Base-by-base conservation (phyloP, 108 stramenopile genomes). In the Cyclostephanos invisitatus region DNA sequence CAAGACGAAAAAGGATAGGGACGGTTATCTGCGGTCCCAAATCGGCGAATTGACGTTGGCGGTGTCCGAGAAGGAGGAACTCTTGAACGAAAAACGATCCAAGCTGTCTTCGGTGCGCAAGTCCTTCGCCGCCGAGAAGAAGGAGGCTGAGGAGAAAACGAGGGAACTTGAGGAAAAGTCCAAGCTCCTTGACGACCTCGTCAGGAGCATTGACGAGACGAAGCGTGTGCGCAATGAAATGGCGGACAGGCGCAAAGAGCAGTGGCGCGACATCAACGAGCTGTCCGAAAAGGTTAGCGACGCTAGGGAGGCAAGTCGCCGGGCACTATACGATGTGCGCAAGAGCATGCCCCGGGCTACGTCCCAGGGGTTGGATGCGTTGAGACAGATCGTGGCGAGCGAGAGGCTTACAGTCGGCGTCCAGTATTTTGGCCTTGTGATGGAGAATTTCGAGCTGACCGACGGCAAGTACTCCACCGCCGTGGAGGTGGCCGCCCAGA, bases 401-500 rank as follows among this genome's bases (percentile, higher is more conserved):
- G 90, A 97, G 65, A 80, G 89, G 17, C 60, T 92, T 18, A 57
- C 73, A 10, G 66, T 63, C 6, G 89, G 90, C 7, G 78, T 91
- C 21, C 81, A 97, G 49, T 94, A 91, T 75, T 93, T 89, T 73
- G 99, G 99, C 9, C 87, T 96, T 60, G 74, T 99, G 49, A 73
- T 97, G 82, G 97, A 98, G 18, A 97, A 98, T 73, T 80, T 98
- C 64, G 58, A 77, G 17, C 81, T 98, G 20, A 88, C 72, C 36
- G 85, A 91, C 49, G 64, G 67, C 10, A 91, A 92, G 81, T 98
- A 94, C 64, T 88, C 83, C 38, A 93, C 92, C 15, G 96, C 96
- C 15, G 94, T 98, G 2, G 98, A 98, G 74, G 91, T 93, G 11
- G 94, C 98, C 11, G 97, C 96, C 7, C 96, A 97, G 38, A 97